Base-by-base conservation (phyloP, 139 green algal genomes). In the Tetradesmus lagerheimii region DNA sequence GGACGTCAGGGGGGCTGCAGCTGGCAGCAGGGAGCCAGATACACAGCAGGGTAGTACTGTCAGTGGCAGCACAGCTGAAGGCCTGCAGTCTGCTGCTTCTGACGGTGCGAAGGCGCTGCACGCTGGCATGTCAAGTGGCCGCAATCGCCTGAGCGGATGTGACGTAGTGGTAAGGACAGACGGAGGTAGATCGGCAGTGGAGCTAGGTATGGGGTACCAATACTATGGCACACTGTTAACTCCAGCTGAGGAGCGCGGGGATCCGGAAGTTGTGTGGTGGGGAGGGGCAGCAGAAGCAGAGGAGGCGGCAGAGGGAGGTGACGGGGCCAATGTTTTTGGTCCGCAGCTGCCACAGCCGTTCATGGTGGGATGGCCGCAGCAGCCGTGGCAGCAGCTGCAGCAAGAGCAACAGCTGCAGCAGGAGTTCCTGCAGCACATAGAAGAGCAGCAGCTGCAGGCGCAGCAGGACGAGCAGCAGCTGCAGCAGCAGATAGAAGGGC, bases 231-330 rank as follows among this genome's bases (percentile, higher is more conserved):
- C 67, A 11, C 67, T 85, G 38, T 41, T 85, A 0, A 67, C 79
- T 25, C 79, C 79, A 25, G 79, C 79, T 9, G 41, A 85, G 18
- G 79, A 85, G 23, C 39, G 79, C 67, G 79, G 79, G 2, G 79
- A 85, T 27, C 35, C 50, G 5, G 79, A 85, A 16, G 4, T 39
- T 0, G 1, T 39, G 27, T 67, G 79, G 79, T 85, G 79, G 79
- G 79, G 79, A 25, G 79, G 79, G 18, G 57, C 57, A 25, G 41
- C 79, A 25, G 41, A 85, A 16, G 25, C 15, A 41, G 74, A 43
- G 18, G 35, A 29, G 25, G 77, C 34, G 20, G 35, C 57, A 31
- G 35, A 45, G n/a, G 77, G 20, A 23, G 77, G 29, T 45, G 77
- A n/a, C 12, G 77, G 9, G 35, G 35, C 11, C n/a, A n/a, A n/a